Conservation (phyloP, 352 stramenopile species). For the Phytophthora megakarya region DNA sequence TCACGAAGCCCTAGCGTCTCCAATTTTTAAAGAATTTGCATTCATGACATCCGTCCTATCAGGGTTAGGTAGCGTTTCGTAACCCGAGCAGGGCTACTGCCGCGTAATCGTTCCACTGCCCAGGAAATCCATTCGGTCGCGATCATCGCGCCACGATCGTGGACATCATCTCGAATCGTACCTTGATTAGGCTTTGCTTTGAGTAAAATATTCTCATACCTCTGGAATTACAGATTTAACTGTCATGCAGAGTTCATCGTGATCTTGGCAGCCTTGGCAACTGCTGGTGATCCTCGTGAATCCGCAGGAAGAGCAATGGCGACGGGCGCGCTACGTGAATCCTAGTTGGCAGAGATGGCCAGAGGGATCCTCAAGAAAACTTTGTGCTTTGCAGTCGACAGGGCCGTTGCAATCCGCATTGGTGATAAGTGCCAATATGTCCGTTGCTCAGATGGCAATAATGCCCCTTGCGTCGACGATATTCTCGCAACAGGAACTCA, state of each 20-base stretch:
- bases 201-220: not conserved
- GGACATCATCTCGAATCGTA: not conserved
- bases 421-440: conserved; percentile 8
- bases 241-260: too few relatives aligned
- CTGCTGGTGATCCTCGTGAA: conserved; percentile 1
- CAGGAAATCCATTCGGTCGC: conserved; percentile 10
- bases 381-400: not conserved
- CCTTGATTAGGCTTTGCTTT: not conserved
- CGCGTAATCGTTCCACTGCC: conserved; percentile 27
- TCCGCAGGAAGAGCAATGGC: not conserved
- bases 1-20: too few relatives aligned
- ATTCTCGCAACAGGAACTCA: too few relatives aligned
- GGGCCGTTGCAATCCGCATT: not conserved
- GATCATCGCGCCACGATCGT: not conserved
- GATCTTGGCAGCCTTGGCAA: not conserved
- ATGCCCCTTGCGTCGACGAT: too few relatives aligned
- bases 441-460: conserved; percentile 1
- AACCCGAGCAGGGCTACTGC: conserved; percentile 1
- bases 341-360: conserved; percentile 34
- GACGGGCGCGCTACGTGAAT: conserved; percentile 20
- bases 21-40: too few relatives aligned
- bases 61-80: not conserved
- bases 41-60: not conserved
- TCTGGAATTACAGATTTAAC: too few relatives aligned
- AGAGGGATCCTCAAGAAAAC: conserved; percentile 22